Evolutionary conservation across 2,329 filamentous ascomycete species (phyloP), one percentile per base, ranked within the genome.

Genomic region (Nemania serpens): DNA sequence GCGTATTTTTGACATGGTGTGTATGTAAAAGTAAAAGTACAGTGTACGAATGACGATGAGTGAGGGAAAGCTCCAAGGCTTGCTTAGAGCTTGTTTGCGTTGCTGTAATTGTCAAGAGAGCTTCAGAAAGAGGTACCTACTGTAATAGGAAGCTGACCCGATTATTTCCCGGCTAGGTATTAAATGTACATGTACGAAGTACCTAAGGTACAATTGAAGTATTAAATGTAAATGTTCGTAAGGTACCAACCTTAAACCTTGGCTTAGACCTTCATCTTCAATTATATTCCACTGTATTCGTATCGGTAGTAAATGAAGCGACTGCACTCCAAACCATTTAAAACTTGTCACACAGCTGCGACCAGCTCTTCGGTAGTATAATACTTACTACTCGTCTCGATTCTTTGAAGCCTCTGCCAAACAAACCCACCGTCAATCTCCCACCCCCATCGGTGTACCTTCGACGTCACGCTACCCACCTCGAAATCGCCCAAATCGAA

Each of bases 81-180:
- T 50, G n/a, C n/a, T n/a, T n/a, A n/a, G n/a, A n/a, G n/a, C n/a
- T n/a, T n/a, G n/a, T n/a, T n/a, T n/a, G n/a, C n/a, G n/a, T n/a
- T n/a, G n/a, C n/a, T n/a, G n/a, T n/a, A n/a, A n/a, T n/a, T n/a
- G n/a, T 66, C 51, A 41, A 62, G 39, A 66, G 46, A 67, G 65
- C 61, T 66, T 67, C 61, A 61, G 62, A 58, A 53, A 47, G 37
- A 51, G 60, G 20, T 53, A 43, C 55, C 51, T 50, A 43, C 59
- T 29, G 25, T 29, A 29, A 29, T 29, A 47, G 13, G 39, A 17
- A 36, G 58, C 63, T 63, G 66, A 22, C 61, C 69, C 67, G 68
- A 68, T 54, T 62, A 68, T 70, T 67, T 62, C 50, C 65, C 68
- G 63, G 63, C 51, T 54, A 18, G n/a, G 55, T 48, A 63, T 52